Percentiles rank a stretch among this genome's conserved stretches.
Evolutionary conservation across 768 basidiomycete genomes (phyloP).

Genomic region (Lactifluus piperatus): DNA sequence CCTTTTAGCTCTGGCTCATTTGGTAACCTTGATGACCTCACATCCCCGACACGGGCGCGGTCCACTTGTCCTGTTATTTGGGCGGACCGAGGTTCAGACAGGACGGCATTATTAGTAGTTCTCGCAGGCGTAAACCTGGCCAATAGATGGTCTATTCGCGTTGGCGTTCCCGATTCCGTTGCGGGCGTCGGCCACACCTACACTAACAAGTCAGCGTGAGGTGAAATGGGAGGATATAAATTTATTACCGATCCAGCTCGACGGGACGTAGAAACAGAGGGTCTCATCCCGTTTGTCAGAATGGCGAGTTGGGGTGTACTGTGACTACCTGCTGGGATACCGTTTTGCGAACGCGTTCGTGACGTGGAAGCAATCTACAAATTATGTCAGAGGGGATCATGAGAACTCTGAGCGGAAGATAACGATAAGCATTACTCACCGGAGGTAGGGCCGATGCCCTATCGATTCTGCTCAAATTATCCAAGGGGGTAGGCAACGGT

Average conservation of each 20-base stretch:
- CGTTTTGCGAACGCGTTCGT: not conserved
- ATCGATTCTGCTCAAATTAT: not conserved
- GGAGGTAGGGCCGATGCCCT: not conserved
- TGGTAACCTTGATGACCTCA: not conserved
- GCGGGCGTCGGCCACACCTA: not conserved
- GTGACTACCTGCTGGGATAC: conserved; percentile 7
- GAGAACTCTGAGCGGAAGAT: not conserved
- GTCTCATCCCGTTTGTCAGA: conserved; percentile 4
- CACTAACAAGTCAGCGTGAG: conserved; percentile 10
- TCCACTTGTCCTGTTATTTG: not conserved
- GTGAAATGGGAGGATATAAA: conserved; percentile 12
- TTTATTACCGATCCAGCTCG: conserved; percentile 20
- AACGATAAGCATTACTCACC: not conserved
- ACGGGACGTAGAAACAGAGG: conserved; percentile 2
- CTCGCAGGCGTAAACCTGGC: not conserved
- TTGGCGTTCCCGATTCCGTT: conserved; percentile 5
- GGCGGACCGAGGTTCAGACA: not conserved
- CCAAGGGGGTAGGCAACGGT: not conserved
- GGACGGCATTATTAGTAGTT: not conserved
- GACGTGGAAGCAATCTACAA: not conserved
- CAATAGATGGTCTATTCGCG: not conserved
- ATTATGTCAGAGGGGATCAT: not conserved
- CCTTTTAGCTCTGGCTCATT: not conserved
- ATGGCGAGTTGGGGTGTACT: conserved; percentile 4
- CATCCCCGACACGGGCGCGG: not conserved